A percentile compares a stretch with the other conserved stretches of the same genome.
Conservation (phyloP, 2,329 filamentous ascomycete genomes). For the Alternaria hordeiaustralica region DNA sequence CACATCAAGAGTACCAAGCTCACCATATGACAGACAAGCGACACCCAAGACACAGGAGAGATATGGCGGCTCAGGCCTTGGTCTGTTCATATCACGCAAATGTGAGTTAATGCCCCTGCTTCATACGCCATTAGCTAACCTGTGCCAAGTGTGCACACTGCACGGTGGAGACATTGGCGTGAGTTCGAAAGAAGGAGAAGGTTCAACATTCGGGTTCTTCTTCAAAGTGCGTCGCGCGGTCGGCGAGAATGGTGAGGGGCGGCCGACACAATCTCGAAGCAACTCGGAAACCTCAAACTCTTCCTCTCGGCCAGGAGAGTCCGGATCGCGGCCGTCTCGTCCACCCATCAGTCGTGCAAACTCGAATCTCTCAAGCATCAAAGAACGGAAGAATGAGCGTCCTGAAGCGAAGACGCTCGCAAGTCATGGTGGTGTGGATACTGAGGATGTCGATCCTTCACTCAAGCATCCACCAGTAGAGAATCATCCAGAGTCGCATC, state of each 20-base stretch:
- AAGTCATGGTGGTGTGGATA: slow-evolving; percentile 17
- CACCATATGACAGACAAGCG: slow-evolving; percentile 35
- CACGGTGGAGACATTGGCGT: slow-evolving; percentile 50
- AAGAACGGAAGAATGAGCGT: slow-evolving; percentile 27
- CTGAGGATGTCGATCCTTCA: slow-evolving; percentile 25
- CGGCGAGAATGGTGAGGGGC: slow-evolving; percentile 25
- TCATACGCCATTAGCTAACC: not conserved
- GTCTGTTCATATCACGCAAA: slow-evolving; percentile 49
- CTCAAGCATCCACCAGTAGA: slow-evolving; percentile 45
- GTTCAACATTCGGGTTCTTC: slow-evolving; percentile 48
- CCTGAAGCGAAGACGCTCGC: slow-evolving; percentile 9
- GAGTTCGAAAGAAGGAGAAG: slow-evolving; percentile 43
- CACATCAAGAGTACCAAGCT: not conserved
- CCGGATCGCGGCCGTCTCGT: slow-evolving; percentile 15
- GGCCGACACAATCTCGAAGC: slow-evolving; percentile 34
- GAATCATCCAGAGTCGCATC: slow-evolving; percentile 35
- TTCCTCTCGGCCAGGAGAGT: slow-evolving; percentile 12
- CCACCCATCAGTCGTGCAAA: slow-evolving; percentile 37
- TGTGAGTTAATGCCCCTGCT: slow-evolving; percentile 18
- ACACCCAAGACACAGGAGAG: slow-evolving; percentile 50
- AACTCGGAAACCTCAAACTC: slow-evolving; percentile 29
- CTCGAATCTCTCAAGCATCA: slow-evolving; percentile 36
- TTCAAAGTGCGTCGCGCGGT: slow-evolving; percentile 44
- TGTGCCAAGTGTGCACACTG: slow-evolving; percentile 40
- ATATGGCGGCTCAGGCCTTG: slow-evolving; percentile 52